A percentile compares a stretch with the other conserved stretches of the same genome.
These are phyloP conservation scores for Penicillium canariense DNA, from an alignment of 495 filamentous ascomycete genomes.

Conservation along the genomic window DNA sequence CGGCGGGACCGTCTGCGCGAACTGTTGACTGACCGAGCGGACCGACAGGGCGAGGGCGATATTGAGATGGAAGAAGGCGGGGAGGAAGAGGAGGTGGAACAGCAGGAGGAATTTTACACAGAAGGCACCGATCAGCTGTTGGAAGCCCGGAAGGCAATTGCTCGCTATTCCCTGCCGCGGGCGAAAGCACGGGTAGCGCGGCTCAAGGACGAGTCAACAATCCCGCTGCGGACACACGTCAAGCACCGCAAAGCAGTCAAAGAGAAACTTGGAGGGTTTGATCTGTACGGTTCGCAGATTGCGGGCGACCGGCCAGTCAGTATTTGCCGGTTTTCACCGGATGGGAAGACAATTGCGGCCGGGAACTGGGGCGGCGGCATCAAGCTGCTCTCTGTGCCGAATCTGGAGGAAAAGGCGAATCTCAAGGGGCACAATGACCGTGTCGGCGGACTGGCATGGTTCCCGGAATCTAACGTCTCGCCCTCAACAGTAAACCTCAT, in stretches of 20 bases:
- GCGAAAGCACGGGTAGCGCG: constrained; percentile 73
- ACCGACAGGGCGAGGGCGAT: constrained; percentile 62
- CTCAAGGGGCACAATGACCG: constrained; percentile 82
- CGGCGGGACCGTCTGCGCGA: constrained; percentile 83
- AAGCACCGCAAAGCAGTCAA: constrained; percentile 88
- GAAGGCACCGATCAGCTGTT: constrained; percentile 72
- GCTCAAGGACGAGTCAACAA: constrained; percentile 75
- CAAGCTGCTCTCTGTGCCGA: constrained; percentile 78
- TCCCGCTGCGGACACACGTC: constrained; percentile 82
- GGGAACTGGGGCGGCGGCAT: constrained; percentile 91
- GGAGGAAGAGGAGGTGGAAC: constrained; percentile 58
- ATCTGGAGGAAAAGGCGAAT: constrained; percentile 68
- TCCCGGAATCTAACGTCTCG: constrained; percentile 68
- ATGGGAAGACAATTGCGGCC: constrained; percentile 77
- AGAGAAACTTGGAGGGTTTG: constrained; percentile 75
- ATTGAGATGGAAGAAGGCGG: constrained; percentile 54
- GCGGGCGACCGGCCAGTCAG: constrained; percentile 86
- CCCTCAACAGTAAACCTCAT: constrained; percentile 77
- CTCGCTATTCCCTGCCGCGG: constrained; percentile 77
- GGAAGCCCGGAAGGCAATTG: constrained; percentile 75
- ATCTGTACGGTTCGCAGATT: constrained; percentile 88
- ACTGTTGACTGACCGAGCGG: constrained; percentile 71
- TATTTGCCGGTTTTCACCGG: constrained; percentile 86
- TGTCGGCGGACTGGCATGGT: constrained; percentile 89
- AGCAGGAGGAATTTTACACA: constrained; percentile 97